These are phyloP conservation scores for Pseudoscleropodium purum DNA, from an alignment of 225 moss, liverwort and hornwort genomes.

Conservation along the genomic window DNA sequence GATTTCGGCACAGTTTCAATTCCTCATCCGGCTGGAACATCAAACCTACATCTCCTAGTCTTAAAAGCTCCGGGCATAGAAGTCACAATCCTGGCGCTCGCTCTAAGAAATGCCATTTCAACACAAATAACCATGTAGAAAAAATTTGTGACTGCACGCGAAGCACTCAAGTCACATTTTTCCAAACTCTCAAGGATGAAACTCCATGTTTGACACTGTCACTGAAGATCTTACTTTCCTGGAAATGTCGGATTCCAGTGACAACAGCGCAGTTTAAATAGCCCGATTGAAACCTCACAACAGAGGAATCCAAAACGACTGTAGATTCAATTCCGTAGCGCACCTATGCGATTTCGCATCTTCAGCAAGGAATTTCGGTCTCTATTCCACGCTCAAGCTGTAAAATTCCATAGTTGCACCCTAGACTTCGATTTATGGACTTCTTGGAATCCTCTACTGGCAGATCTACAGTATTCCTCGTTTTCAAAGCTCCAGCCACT, in stretches of 20 bases:
- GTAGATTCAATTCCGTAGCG: background rate
- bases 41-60: background rate
- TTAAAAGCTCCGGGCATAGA: background rate
- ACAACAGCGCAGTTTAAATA: too few relatives aligned
- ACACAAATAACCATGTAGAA: too few relatives aligned
- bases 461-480: background rate
- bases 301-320: background rate
- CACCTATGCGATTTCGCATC: background rate
- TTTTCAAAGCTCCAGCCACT: background rate
- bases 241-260: background rate
- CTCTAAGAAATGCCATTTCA: background rate
- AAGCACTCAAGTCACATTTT: background rate
- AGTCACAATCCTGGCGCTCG: background rate
- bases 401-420: background rate
- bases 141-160: background rate
- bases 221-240: background rate
- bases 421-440: background rate
- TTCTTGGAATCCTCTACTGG: too few relatives aligned
- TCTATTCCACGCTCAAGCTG: background rate
- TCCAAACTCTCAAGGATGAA: background rate
- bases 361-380: background rate
- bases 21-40: background rate
- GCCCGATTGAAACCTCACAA: background rate
- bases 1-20: background rate
- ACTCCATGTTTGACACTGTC: background rate